These are phyloP conservation scores for Tuber umbilicatum DNA, from an alignment of 495 filamentous ascomycete species.

Conservation along the genomic window DNA sequence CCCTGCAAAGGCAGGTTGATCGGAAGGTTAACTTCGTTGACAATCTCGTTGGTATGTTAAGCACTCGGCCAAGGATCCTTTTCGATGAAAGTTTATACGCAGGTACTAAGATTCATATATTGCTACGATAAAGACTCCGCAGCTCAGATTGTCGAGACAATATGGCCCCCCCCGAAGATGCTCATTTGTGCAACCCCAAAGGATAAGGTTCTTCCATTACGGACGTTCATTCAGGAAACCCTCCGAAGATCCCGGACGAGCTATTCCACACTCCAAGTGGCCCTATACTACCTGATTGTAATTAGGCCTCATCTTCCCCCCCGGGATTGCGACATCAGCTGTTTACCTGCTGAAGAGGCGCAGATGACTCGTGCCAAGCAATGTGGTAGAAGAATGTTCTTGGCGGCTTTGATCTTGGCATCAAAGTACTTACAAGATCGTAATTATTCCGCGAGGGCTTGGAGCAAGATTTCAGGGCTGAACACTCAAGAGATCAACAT, in stretches of 20 bases:
- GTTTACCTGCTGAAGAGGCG: conserved; percentile 74
- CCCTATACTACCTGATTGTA: conserved; percentile 89
- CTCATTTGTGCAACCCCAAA: conserved; percentile 53
- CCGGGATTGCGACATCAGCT: conserved; percentile 65
- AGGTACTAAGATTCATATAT: conserved; percentile 39
- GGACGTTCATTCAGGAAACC: conserved; percentile 95
- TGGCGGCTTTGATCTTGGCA: conserved; percentile 74
- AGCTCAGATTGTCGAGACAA: conserved; percentile 92
- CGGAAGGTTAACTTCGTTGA: conserved; percentile 95
- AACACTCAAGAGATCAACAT: conserved; percentile 88
- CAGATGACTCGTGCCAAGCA: conserved; percentile 74
- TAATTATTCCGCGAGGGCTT: conserved; percentile 92
- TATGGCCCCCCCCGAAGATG: conserved; percentile 78
- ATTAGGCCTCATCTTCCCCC: conserved; percentile 85
- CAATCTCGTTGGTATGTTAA: conserved; percentile 89
- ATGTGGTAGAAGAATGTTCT: conserved; percentile 95
- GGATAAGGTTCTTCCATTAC: conserved; percentile 75
- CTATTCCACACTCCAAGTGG: conserved; percentile 95
- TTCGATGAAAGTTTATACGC: conserved; percentile 30
- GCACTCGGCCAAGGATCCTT: conserved; percentile 36
- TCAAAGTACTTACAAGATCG: conserved; percentile 98
- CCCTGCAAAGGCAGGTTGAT: conserved; percentile 65
- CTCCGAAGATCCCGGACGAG: conserved; percentile 88
- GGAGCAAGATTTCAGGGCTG: conserved; percentile 96
- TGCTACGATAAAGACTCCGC: conserved; percentile 69